Evolutionary conservation across 2,329 filamentous ascomycete species (phyloP), one percentile per base, ranked within the genome.

Genomic region (Erysiphe pulchra): DNA sequence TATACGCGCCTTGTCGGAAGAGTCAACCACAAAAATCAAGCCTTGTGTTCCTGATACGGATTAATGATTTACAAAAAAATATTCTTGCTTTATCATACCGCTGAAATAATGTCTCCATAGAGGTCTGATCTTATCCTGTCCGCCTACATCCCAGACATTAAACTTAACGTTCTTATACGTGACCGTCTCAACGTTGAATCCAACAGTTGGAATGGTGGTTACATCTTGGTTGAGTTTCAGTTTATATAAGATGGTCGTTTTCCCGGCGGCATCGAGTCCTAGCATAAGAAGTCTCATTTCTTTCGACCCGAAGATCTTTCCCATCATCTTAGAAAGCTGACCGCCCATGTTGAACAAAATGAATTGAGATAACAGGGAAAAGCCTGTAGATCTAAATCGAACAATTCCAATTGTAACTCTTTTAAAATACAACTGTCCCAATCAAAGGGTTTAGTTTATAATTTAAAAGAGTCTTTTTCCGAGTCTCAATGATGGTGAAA

Each of bases 101-200:
- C 76, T 80, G 61, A 92, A 95, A 69, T 95, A 95, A 69, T 95
- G 87, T 65, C 87, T 78, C 87, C 87, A 95, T 50, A 95, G 69
- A 51, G 87, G 87, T 54, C 87, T 75, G 59, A 95, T 95, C 77
- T 95, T 95, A 73, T 95, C 87, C 70, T 95, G 87, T 53, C 87
- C 87, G 64, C 87, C 87, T 49, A 95, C 87, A 68, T 95, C 87
- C 87, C 87, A 95, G 51, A 95, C 87, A 58, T 92, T 95, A 70
- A 95, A 95, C 66, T 94, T 92, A 65, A 94, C 86, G 63, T 95
- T 95, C 73, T 94, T 94, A 71, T 93, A 94, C 54, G 86, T 92
- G 57, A 95, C 86, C 4, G 85, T 92, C 71, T 95, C 87, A 63
- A 95, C 90, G 72, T 95, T 95, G 73, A 95, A 95, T 55, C 87